phyloP scores from a whole-genome alignment of 2,329 filamentous ascomycete genomes.

The Colletotrichum sp. region DNA sequence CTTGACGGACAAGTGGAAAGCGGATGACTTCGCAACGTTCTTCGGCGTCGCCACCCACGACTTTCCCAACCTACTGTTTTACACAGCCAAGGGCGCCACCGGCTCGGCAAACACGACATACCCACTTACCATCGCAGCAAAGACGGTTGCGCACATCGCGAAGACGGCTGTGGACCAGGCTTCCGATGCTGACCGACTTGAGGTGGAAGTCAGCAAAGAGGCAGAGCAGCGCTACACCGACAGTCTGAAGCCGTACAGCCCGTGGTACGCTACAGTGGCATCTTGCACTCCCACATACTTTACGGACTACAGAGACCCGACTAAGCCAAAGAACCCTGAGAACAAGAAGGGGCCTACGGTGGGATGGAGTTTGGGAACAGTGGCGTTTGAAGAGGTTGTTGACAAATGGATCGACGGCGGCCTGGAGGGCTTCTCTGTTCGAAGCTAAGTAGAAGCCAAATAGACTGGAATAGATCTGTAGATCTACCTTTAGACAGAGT shows the following conservation, averaged over 20 bases:
- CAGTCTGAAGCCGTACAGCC: not conserved
- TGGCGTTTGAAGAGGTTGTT: not conserved
- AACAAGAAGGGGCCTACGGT: not conserved
- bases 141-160: not conserved
- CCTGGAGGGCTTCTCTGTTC: not conserved
- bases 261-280: not conserved
- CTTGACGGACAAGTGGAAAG: slow-evolving; percentile 48
- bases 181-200: fast-evolving
- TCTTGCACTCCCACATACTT: not conserved
- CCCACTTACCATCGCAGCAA: not conserved
- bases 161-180: not conserved
- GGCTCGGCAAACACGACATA: not conserved
- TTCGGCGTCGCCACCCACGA: slow-evolving; percentile 53
- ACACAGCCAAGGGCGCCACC: not conserved
- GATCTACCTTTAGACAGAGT: not conserved
- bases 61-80: slow-evolving; percentile 51
- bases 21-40: slow-evolving; percentile 49
- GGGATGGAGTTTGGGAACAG: not conserved
- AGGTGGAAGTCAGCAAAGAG: not conserved
- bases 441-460: fast-evolving
- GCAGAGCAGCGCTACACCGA: not conserved
- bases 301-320: not conserved
- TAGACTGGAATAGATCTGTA: fast-evolving
- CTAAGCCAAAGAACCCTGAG: not conserved
- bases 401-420: not conserved